phyloP scores from a whole-genome alignment of 1,284 basidiomycete species.

The Rhodotorula sp. region DNA sequence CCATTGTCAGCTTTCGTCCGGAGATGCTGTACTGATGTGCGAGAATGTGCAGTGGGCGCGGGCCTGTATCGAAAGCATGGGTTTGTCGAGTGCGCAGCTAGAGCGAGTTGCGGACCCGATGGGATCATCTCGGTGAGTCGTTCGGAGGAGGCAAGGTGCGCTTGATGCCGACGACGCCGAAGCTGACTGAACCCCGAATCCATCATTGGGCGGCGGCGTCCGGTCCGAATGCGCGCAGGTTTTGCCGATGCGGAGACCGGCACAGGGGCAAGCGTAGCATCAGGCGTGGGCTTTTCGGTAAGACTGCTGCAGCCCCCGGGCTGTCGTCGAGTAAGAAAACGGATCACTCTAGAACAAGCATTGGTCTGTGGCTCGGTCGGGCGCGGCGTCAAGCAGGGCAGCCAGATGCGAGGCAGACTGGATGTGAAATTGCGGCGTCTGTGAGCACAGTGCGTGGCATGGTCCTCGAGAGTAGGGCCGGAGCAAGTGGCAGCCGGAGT shows the following conservation, averaged over 20 bases:
- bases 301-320: too few relatives aligned
- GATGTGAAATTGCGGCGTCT: too few relatives aligned
- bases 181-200: background rate
- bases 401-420: too few relatives aligned
- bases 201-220: background rate
- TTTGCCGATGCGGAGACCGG: background rate
- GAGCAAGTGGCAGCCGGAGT: too few relatives aligned
- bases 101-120: background rate
- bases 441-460: too few relatives aligned
- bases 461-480: too few relatives aligned
- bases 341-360: too few relatives aligned
- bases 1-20: background rate
- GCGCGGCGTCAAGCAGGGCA: too few relatives aligned
- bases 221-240: background rate
- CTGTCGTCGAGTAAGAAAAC: too few relatives aligned
- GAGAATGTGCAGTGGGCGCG: background rate
- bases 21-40: background rate
- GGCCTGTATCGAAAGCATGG: background rate
- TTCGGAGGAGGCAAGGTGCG: too few relatives aligned
- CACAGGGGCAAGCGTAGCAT: background rate
- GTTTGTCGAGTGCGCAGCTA: background rate
- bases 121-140: background rate
- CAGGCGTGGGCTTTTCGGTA: background rate
- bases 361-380: too few relatives aligned
- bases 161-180: too few relatives aligned